phyloP scores from a whole-genome alignment of 768 basidiomycete species.

The Steccherinum ochraceum region DNA sequence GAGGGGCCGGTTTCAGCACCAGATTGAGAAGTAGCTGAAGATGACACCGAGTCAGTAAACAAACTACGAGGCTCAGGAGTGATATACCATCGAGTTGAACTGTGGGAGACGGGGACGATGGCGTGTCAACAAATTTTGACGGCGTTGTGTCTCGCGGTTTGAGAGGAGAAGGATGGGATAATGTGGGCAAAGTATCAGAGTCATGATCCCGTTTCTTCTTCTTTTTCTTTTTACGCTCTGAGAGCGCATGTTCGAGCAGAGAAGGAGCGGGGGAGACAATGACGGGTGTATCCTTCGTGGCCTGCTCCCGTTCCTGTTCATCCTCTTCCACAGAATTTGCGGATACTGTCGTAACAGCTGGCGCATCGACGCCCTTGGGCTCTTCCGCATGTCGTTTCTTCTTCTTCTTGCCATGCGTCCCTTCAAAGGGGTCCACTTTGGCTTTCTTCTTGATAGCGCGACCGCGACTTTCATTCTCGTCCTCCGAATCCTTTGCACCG shows the following conservation, averaged over 20 bases:
- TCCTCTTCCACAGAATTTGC: background rate
- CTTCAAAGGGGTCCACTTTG: slow-evolving; percentile 50
- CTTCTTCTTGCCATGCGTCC: slow-evolving; percentile 29
- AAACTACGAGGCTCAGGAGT: too few species aligned
- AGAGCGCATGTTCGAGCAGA: background rate
- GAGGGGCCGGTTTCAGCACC: background rate
- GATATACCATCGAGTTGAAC: too few species aligned
- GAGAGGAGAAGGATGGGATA: background rate
- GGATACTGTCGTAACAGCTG: background rate
- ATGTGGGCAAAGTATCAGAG: background rate
- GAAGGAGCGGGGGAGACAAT: background rate
- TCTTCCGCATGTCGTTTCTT: slow-evolving; percentile 29
- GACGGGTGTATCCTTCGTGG: background rate
- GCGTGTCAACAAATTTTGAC: slow-evolving; percentile 6
- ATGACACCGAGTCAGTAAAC: too few species aligned
- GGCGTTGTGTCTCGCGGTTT: background rate
- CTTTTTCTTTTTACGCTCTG: slow-evolving; percentile 15
- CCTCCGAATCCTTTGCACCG: slow-evolving; percentile 23
- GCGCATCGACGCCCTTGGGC: background rate
- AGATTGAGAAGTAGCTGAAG: too few species aligned
- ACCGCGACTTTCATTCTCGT: slow-evolving; percentile 56
- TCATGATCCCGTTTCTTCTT: slow-evolving; percentile 16
- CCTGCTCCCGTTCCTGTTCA: background rate
- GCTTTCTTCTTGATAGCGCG: slow-evolving; percentile 54
- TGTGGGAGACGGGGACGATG: too few species aligned